A percentile compares a stretch with the other conserved stretches of the same genome.
Conservation (phyloP, 345 rosid genomes). For the Microcos paniculata region DNA sequence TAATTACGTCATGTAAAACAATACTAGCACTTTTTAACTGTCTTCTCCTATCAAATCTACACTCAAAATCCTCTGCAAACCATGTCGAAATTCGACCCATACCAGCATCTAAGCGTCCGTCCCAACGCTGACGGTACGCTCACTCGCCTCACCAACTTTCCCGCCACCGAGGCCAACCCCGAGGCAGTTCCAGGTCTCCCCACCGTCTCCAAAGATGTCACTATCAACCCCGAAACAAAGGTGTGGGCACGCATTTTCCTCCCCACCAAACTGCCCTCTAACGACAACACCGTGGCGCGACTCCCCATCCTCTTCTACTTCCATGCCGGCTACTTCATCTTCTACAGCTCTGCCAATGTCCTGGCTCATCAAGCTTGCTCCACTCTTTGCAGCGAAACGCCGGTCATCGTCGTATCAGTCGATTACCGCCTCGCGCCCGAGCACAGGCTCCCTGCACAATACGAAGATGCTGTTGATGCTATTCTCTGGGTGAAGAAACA, state of each 20-base stretch:
- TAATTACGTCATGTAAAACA: background rate
- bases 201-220: constrained; percentile 23
- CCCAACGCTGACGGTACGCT: constrained; percentile 23
- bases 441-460: constrained; percentile 34
- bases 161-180: constrained; percentile 5
- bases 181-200: constrained; percentile 16
- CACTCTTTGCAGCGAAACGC: constrained; percentile 23
- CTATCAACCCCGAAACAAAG: constrained; percentile 8
- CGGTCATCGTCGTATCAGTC: constrained; percentile 30
- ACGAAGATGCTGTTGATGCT: constrained; percentile 44
- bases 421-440: constrained; percentile 43
- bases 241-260: constrained; percentile 16
- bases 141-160: constrained; percentile 11
- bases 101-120: constrained; percentile 9
- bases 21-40: background rate
- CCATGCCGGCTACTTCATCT: constrained; percentile 37
- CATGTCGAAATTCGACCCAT: constrained; percentile 24
- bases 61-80: background rate
- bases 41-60: background rate
- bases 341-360: constrained; percentile 3
- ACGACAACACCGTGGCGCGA: constrained; percentile 25
- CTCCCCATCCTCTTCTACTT: constrained; percentile 36
- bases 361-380: constrained; percentile 18
- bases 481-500: constrained; percentile 35
- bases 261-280: constrained; percentile 28